Evolutionary conservation across 805 yeast species (phyloP).

Genomic region (Groenewaldozyma tartarivorans): DNA sequence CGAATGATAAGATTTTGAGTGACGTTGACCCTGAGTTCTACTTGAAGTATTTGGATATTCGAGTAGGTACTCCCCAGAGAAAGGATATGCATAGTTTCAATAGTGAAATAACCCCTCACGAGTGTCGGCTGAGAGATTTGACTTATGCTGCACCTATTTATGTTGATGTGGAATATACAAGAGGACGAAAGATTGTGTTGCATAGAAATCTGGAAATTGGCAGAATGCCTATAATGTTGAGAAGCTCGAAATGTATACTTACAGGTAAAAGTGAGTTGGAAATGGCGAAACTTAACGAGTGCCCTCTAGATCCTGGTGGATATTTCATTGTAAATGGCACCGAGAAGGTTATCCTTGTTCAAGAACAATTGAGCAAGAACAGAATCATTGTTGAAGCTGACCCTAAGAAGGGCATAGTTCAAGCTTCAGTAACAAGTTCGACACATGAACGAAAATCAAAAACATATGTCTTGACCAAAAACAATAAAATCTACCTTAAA

Average conservation of each 20-base stretch:
- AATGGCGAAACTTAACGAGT: slow-evolving; percentile 86
- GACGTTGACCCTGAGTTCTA: slow-evolving; percentile 98
- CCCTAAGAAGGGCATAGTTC: slow-evolving; percentile 86
- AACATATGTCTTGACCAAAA: slow-evolving; percentile 89
- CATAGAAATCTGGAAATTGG: slow-evolving; percentile 91
- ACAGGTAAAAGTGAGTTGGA: slow-evolving; percentile 66
- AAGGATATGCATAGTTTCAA: slow-evolving; percentile 26
- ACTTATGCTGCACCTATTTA: slow-evolving; percentile 92
- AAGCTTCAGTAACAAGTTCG: slow-evolving; percentile 95
- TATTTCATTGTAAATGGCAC: slow-evolving; percentile 97
- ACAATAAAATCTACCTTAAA: slow-evolving; percentile 79
- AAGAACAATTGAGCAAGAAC: slow-evolving; percentile 92
- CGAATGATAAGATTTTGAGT: slow-evolving; percentile 78
- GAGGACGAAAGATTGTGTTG: slow-evolving; percentile 86
- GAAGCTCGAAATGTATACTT: slow-evolving; percentile 85
- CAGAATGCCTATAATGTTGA: slow-evolving; percentile 96
- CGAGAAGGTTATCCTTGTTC: slow-evolving; percentile 92
- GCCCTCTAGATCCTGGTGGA: slow-evolving; percentile 98
- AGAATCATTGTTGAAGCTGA: slow-evolving; percentile 98
- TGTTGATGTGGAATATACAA: slow-evolving; percentile 94
- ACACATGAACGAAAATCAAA: slow-evolving; percentile 98
- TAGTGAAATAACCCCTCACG: slow-evolving; percentile 57
- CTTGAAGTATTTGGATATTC: slow-evolving; percentile 81
- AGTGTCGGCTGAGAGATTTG: slow-evolving; percentile 87
- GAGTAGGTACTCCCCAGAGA: slow-evolving; percentile 58